Conservation (phyloP, 495 filamentous ascomycete species). For the Podospora appendiculata region DNA sequence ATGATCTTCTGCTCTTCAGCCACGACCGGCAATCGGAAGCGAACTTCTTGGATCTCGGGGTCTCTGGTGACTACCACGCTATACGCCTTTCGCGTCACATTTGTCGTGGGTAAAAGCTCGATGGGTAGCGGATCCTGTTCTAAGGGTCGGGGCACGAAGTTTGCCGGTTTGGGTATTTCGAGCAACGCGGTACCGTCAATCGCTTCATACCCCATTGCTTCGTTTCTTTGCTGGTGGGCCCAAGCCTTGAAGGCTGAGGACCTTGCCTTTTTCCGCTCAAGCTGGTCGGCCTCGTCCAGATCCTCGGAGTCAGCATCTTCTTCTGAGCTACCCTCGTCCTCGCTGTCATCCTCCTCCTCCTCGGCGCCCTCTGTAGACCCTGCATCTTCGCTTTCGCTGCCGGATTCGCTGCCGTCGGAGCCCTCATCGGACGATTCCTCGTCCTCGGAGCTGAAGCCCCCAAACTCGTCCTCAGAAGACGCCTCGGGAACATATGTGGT, state of each 20-base stretch:
- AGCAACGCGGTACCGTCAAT: slow-evolving; percentile 19
- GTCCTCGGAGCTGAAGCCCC: slow-evolving; percentile 24
- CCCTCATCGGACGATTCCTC: slow-evolving; percentile 14
- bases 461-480: slow-evolving; percentile 28
- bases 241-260: slow-evolving; percentile 85
- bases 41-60: slow-evolving; percentile 66
- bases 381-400: neutral
- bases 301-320: slow-evolving; percentile 13
- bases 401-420: slow-evolving; percentile 9
- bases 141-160: slow-evolving; percentile 51
- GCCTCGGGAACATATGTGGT: slow-evolving; percentile 19
- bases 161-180: slow-evolving; percentile 36
- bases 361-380: neutral
- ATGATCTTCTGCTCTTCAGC: slow-evolving; percentile 96
- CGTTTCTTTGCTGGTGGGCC: slow-evolving; percentile 80
- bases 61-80: slow-evolving; percentile 64
- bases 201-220: slow-evolving; percentile 49
- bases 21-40: slow-evolving; percentile 80
- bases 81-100: slow-evolving; percentile 63
- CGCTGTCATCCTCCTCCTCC: slow-evolving; percentile 4
- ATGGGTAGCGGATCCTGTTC: slow-evolving; percentile 70
- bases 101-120: slow-evolving; percentile 60
- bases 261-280: slow-evolving; percentile 23
- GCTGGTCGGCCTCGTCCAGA: slow-evolving; percentile 22
- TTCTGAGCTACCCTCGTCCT: slow-evolving; percentile 8